These are phyloP conservation scores for Fusarium oxysporum DNA, from an alignment of 2,329 filamentous ascomycete genomes.

Conservation along the genomic window DNA sequence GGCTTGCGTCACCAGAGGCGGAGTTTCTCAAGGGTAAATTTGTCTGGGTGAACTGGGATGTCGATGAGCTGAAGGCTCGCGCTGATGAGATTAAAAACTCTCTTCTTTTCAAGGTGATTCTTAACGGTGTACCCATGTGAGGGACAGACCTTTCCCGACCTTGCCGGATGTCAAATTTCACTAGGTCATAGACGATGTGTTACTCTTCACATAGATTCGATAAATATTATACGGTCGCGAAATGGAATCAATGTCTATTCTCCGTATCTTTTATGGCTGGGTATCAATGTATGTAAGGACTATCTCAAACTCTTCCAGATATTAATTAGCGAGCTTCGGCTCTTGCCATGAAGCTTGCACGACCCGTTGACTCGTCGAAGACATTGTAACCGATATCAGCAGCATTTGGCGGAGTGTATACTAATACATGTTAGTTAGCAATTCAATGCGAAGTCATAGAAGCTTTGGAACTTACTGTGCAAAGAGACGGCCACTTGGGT, in stretches of 20 bases:
- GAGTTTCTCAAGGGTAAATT: not conserved
- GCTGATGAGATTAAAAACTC: not conserved
- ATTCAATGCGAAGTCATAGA: accelerated
- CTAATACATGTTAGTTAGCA: not conserved
- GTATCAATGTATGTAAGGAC: not conserved
- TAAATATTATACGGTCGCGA: accelerated
- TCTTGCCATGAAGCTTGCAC: constrained; percentile 4
- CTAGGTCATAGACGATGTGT: too few relatives aligned
- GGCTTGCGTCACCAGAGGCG: not conserved
- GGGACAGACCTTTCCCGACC: accelerated
- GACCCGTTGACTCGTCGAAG: constrained; percentile 14
- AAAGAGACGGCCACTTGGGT: constrained; percentile 15
- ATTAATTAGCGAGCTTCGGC: not conserved
- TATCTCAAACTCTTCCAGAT: not conserved
- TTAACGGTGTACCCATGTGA: not conserved
- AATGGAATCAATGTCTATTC: not conserved
- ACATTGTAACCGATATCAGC: constrained; percentile 18
- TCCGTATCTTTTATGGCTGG: not conserved
- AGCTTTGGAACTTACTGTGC: not conserved
- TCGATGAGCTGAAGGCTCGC: not conserved
- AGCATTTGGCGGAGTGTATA: constrained; percentile 16
- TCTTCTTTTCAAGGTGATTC: not conserved
- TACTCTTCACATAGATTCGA: not conserved
- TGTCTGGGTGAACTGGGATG: constrained; percentile 4
- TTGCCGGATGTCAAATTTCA: too few relatives aligned